Percentiles rank a stretch among this genome's conserved stretches.
These are phyloP conservation scores for Brassica cretica DNA, from an alignment of 345 rosid species.

Conservation along the genomic window DNA sequence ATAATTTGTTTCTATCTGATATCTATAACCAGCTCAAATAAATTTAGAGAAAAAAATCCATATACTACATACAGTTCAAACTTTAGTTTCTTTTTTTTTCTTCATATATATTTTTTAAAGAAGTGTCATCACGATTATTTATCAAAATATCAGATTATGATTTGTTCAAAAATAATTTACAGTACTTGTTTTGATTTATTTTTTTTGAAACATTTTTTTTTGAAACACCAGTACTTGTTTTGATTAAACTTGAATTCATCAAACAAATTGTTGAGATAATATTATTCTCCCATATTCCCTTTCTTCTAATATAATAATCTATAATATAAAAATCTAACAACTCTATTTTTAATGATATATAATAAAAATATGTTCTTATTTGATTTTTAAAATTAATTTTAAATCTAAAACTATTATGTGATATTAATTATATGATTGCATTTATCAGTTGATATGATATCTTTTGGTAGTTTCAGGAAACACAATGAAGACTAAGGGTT, in stretches of 20 bases:
- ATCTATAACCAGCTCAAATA: background rate
- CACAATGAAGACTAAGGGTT: conserved; percentile 14
- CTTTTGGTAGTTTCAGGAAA: conserved; percentile 36
- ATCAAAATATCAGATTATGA: background rate
- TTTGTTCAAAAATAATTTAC: background rate
- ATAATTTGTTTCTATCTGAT: background rate
- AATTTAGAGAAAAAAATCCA: background rate
- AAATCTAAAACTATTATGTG: conserved; percentile 18
- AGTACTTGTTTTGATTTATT: background rate
- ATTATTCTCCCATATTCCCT: background rate
- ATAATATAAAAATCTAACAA: conserved; percentile 1
- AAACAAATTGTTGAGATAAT: background rate
- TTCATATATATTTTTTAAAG: background rate
- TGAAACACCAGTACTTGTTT: background rate
- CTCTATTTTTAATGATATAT: background rate
- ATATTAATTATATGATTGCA: conserved; percentile 32
- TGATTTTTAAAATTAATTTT: conserved; percentile 1
- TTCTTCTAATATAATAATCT: background rate
- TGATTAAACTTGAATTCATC: background rate
- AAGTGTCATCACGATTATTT: background rate
- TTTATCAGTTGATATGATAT: conserved; percentile 39
- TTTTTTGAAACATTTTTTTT: no score
- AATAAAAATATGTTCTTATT: background rate
- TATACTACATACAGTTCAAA: background rate
- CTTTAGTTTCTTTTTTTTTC: background rate